These are phyloP conservation scores for Xylariomycetidae sp. DNA, from an alignment of 2,329 filamentous ascomycete species.

Conservation along the genomic window DNA sequence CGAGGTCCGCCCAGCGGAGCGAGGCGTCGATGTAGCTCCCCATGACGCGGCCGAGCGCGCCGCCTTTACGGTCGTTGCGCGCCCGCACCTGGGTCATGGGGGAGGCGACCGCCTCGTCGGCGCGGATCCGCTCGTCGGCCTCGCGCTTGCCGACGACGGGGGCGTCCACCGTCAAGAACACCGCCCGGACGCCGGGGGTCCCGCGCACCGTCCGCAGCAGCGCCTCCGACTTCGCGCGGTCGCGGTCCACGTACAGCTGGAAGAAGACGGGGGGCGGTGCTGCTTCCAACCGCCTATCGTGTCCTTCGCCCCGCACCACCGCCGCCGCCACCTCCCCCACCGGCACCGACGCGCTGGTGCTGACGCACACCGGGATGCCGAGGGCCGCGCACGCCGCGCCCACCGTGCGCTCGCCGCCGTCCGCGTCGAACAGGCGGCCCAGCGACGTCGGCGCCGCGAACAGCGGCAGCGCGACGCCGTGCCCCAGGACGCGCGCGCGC, in stretches of 20 bases:
- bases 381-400: slow-evolving; percentile 43
- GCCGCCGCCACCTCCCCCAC: slow-evolving; percentile 44
- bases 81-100: slow-evolving; percentile 45
- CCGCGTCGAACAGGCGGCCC: slow-evolving; percentile 55
- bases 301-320: slow-evolving; percentile 25
- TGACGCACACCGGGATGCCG: slow-evolving; percentile 54
- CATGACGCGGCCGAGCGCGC: slow-evolving; percentile 49
- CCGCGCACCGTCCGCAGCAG: slow-evolving; percentile 41
- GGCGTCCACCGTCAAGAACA: slow-evolving; percentile 55
- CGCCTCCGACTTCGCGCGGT: slow-evolving; percentile 43
- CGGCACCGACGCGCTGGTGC: slow-evolving; percentile 55
- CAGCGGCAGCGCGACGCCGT: slow-evolving; percentile 46
- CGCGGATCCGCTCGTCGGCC: slow-evolving; percentile 38
- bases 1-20: slow-evolving; percentile 57
- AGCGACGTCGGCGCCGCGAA: slow-evolving; percentile 61
- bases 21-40: slow-evolving; percentile 51
- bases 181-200: slow-evolving; percentile 41
- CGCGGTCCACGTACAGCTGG: slow-evolving; percentile 57
- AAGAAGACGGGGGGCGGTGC: slow-evolving; percentile 35
- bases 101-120: slow-evolving; percentile 39
- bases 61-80: slow-evolving; percentile 47
- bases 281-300: slow-evolving; percentile 8
- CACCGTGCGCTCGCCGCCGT: slow-evolving; percentile 60
- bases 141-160: slow-evolving; percentile 52
- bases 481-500: slow-evolving; percentile 53